Evolutionary conservation across 1,284 basidiomycete genomes (phyloP).

Genomic region (Malassezia sympodialis): DNA sequence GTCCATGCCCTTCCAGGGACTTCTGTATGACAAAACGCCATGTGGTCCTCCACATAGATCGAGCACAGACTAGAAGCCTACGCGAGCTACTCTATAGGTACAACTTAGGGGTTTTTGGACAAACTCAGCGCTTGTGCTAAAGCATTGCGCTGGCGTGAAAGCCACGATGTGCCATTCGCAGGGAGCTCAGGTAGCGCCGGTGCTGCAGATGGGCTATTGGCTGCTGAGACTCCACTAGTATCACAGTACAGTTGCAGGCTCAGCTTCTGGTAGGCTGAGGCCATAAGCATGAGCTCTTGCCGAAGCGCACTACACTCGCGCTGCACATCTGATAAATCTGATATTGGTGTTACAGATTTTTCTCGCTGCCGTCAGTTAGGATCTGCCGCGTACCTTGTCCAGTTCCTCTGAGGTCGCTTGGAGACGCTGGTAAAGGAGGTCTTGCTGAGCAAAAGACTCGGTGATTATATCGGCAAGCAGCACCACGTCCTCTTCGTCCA

Average conservation of each 20-base stretch:
- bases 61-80: background rate
- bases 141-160: constrained; percentile 11
- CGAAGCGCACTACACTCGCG: constrained; percentile 14
- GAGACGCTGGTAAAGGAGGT: constrained; percentile 5
- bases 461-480: constrained; percentile 3
- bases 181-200: background rate
- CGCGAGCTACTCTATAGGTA: background rate
- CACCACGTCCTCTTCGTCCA: background rate
- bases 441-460: constrained; percentile 6
- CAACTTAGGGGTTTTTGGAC: background rate
- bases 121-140: constrained; percentile 8
- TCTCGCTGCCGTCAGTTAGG: background rate
- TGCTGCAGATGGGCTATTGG: background rate
- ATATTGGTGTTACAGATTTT: too few species aligned
- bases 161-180: constrained; percentile 1
- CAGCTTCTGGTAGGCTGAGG: constrained; percentile 14
- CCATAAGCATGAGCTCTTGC: constrained; percentile 13
- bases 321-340: background rate
- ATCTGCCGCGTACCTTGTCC: background rate
- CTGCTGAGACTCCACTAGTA: background rate
- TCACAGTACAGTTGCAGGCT: constrained; percentile 7
- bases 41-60: background rate
- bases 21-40: constrained; percentile 2
- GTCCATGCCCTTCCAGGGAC: constrained; percentile 3
- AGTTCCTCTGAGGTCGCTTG: background rate